Evolutionary conservation across 257 asterid species (phyloP).

Genomic region (Solanum corneliomulleri): DNA sequence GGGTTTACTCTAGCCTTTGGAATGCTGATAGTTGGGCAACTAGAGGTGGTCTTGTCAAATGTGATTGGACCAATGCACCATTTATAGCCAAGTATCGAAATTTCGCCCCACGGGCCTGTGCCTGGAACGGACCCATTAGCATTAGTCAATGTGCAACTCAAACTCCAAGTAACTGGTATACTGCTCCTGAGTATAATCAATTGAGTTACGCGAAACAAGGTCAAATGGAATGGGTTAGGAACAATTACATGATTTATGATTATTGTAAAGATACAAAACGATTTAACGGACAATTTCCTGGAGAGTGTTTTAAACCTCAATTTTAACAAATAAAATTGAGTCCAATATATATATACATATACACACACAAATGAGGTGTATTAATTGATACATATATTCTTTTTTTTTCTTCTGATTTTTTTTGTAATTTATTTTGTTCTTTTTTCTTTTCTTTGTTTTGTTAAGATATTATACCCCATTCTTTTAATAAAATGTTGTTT

Average conservation of each 20-base stretch:
- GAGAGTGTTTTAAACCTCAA: slow-evolving; percentile 44
- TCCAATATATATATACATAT: background rate
- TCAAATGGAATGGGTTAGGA: slow-evolving; percentile 34
- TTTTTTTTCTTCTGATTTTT: background rate
- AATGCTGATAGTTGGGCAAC: slow-evolving; percentile 88
- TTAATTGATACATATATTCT: background rate
- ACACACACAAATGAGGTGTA: background rate
- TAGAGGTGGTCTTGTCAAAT: slow-evolving; percentile 53
- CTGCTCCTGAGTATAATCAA: slow-evolving; percentile 4
- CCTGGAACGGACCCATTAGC: slow-evolving; percentile 18
- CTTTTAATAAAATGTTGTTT: background rate
- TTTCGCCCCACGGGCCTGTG: slow-evolving; percentile 39
- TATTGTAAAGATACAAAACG: slow-evolving; percentile 43
- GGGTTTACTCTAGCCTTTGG: slow-evolving; percentile 68
- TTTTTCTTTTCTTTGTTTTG: background rate
- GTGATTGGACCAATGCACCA: slow-evolving; percentile 52
- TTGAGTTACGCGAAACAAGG: slow-evolving; percentile 17
- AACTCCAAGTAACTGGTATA: slow-evolving; percentile 33
- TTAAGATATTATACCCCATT: background rate
- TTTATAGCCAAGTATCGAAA: slow-evolving; percentile 34
- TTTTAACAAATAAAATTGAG: background rate
- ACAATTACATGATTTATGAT: slow-evolving; percentile 41
- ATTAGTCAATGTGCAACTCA: slow-evolving; percentile 16
- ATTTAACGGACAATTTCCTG: slow-evolving; percentile 37
- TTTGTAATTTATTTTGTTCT: background rate